Conservation (phyloP, 306 rosid species). For the Vigna reflexopilosa region DNA sequence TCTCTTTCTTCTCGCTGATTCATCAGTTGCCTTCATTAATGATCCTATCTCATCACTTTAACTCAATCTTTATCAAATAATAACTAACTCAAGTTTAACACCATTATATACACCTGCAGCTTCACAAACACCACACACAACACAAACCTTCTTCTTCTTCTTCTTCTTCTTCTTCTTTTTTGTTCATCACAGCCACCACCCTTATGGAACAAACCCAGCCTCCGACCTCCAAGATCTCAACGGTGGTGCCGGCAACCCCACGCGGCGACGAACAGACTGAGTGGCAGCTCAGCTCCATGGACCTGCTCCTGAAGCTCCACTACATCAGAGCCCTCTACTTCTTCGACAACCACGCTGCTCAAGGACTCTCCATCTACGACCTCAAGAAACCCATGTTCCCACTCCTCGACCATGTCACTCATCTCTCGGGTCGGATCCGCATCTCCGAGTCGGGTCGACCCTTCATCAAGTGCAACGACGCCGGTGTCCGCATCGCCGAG, state of each 20-base stretch:
- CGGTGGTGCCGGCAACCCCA: conserved; percentile 66
- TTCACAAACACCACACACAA: too few species aligned
- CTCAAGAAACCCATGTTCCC: conserved; percentile 64
- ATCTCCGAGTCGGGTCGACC: conserved; percentile 48
- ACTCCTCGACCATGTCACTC: conserved; percentile 45
- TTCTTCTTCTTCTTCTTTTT: not conserved
- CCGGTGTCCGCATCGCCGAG: conserved; percentile 73
- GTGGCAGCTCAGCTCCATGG: conserved; percentile 52
- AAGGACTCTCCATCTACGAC: conserved; percentile 51
- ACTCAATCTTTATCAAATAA: too few species aligned
- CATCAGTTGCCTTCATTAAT: too few species aligned
- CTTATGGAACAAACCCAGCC: conserved; percentile 29
- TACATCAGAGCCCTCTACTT: conserved; percentile 68
- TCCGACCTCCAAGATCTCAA: conserved; percentile 47
- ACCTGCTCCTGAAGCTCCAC: conserved; percentile 69
- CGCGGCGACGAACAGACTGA: conserved; percentile 36
- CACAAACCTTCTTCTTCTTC: too few species aligned
- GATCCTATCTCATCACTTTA: too few species aligned
- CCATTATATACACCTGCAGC: too few species aligned
- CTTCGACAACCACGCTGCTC: conserved; percentile 55
- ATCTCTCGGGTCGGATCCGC: conserved; percentile 65
- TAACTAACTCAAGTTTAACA: too few species aligned
- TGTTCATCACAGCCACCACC: not conserved
- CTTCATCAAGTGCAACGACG: conserved; percentile 73
- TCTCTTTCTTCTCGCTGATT: too few species aligned